phyloP scores from a whole-genome alignment of 495 filamentous ascomycete genomes.

The Lasiosphaeris hirsuta region DNA sequence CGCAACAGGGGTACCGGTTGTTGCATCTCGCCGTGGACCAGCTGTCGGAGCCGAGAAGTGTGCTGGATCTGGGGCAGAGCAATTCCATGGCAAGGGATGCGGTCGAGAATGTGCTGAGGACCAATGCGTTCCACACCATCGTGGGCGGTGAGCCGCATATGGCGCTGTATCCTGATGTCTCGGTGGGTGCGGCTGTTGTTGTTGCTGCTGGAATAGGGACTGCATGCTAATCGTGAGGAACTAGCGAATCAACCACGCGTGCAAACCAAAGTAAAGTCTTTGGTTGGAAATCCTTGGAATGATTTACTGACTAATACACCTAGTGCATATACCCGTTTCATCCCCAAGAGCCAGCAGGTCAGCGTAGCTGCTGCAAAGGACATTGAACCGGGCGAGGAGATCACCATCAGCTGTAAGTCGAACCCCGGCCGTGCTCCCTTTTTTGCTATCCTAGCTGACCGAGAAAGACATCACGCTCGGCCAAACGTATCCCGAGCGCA shows the following conservation, averaged over 20 bases:
- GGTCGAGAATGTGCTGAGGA: slow-evolving; percentile 40
- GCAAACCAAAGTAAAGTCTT: slow-evolving; percentile 37
- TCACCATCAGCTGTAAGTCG: slow-evolving; percentile 39
- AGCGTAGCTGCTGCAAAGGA: slow-evolving; percentile 33
- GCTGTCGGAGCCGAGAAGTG: slow-evolving; percentile 30
- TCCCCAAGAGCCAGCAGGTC: slow-evolving; percentile 28
- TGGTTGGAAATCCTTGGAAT: background rate
- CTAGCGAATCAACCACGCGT: slow-evolving; percentile 43
- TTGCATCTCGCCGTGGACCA: slow-evolving; percentile 34
- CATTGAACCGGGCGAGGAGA: slow-evolving; percentile 38
- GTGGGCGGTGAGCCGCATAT: slow-evolving; percentile 32
- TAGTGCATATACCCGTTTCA: slow-evolving; percentile 38
- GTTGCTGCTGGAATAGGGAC: too few relatives aligned
- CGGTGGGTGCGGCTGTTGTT: slow-evolving; percentile 23
- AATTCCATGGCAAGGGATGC: slow-evolving; percentile 30
- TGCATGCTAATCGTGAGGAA: background rate
- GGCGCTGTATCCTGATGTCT: slow-evolving; percentile 36
- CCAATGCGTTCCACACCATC: slow-evolving; percentile 36
- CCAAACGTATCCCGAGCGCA: slow-evolving; percentile 26
- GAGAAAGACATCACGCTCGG: slow-evolving; percentile 32
- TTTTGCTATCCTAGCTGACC: background rate
- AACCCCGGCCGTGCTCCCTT: background rate
- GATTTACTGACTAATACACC: background rate
- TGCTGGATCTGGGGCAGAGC: slow-evolving; percentile 31
- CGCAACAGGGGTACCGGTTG: slow-evolving; percentile 27